Base-by-base conservation (phyloP, 495 filamentous ascomycete genomes). In the Sordaria brevicollis region DNA sequence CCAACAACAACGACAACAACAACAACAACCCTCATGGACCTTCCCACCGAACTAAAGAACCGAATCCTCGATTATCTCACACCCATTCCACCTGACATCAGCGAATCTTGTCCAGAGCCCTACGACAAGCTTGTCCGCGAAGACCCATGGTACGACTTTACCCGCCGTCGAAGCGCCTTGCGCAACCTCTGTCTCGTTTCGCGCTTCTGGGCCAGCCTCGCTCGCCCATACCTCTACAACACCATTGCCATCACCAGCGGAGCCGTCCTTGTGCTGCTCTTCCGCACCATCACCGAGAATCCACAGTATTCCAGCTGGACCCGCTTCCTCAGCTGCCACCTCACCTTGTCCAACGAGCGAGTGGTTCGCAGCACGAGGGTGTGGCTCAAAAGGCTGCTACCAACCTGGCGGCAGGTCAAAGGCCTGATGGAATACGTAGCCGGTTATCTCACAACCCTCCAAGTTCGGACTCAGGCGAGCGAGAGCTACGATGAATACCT, bases 121-220 rank as follows among this genome's bases (percentile, higher is more conserved):
- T 77, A 77, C 72, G 35, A 71, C n/a, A 73, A 76, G 67, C 74
- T 78, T 4, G 69, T 75, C 17, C 68, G 65, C 39, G 75, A 72
- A n/a, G 78, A 79, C 70, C 68, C 73, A 17, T 79, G 78, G 78
- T 75, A 71, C 69, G 75, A 76, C 35, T 75, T 73, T 69, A 79
- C 75, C 10, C 72, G 75, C 35, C 70, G 71, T 34, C 76, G 78
- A 31, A 72, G 74, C 66, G 76, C 74, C 39, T 73, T 79, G 3
- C 68, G 67, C 68, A 75, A 72, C 65, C 33, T 73, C 36, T 77
- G 75, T 37, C 75, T 65, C 2, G 75, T 71, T 1, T 75, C 74
- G 7, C 75, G 72, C 19, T 57, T 65, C 29, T 62, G 75, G 9
- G 19, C 17, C n/a, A 57, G 67, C 37, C 29, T 73, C n/a, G 76